Conservation (phyloP, 148 eudicot species). For the Limonium bicolor region DNA sequence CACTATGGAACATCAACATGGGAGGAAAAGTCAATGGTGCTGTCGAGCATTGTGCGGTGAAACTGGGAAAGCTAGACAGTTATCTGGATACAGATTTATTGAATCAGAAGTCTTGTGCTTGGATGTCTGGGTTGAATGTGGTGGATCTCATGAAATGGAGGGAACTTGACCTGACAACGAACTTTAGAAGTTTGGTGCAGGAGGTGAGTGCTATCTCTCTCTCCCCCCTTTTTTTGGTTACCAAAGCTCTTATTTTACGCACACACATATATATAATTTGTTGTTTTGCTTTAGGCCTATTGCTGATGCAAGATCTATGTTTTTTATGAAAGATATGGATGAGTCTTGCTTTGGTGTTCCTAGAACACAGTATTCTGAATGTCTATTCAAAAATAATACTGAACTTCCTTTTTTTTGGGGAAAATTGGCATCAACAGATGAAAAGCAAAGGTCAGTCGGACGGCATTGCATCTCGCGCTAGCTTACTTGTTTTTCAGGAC, state of each 20-base stretch:
- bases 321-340: no score
- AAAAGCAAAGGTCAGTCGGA: no score
- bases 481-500: conserved; percentile 59
- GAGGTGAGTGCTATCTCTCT: conserved; percentile 39
- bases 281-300: neutral
- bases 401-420: no score
- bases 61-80: conserved; percentile 36
- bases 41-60: conserved; percentile 52
- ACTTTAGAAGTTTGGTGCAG: conserved; percentile 38
- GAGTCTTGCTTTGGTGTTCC: no score
- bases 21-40: conserved; percentile 78
- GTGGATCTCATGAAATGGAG: conserved; percentile 79
- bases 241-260: no score
- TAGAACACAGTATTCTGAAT: no score
- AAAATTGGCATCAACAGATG: no score
- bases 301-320: no score
- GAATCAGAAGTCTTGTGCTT: conserved; percentile 50
- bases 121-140: conserved; percentile 92
- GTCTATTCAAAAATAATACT: no score
- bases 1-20: conserved; percentile 67
- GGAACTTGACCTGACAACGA: conserved; percentile 39
- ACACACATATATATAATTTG: no score
- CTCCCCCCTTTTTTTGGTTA: conserved; percentile 18
- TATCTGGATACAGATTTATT: conserved; percentile 31
- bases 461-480: conserved; percentile 48